Evolutionary conservation across 495 filamentous ascomycete genomes (phyloP).

Genomic region (Aspergillus heteromorphus): DNA sequence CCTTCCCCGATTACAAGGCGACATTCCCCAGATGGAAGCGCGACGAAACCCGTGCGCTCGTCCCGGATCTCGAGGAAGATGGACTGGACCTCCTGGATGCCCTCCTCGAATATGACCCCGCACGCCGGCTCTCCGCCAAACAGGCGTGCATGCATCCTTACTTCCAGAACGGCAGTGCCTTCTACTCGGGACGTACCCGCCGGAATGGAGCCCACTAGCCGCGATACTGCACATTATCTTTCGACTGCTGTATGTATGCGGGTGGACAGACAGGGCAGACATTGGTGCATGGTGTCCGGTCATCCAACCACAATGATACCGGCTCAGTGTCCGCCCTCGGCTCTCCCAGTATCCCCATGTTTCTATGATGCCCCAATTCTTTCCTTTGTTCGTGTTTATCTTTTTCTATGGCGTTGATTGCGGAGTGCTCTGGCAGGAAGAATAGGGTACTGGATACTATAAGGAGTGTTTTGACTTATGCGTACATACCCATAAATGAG

Average conservation of each 20-base stretch:
- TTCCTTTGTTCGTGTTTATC: conserved; percentile 7
- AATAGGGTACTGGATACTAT: conserved; percentile 30
- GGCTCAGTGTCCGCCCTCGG: background rate
- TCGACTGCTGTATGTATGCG: conserved; percentile 17
- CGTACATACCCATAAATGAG: conserved; percentile 14
- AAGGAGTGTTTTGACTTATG: conserved; percentile 18
- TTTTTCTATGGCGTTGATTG: conserved; percentile 34
- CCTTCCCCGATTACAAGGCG: conserved; percentile 94
- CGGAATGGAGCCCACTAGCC: conserved; percentile 39
- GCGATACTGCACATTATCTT: conserved; percentile 1
- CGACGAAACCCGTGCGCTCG: conserved; percentile 53
- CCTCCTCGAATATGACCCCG: conserved; percentile 92
- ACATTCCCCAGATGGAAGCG: conserved; percentile 96
- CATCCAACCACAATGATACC: background rate
- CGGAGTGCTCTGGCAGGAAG: conserved; percentile 33
- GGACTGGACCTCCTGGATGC: conserved; percentile 86
- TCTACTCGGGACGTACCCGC: conserved; percentile 44
- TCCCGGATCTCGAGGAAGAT: conserved; percentile 60
- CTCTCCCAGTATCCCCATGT: conserved; percentile 3
- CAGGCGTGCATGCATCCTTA: conserved; percentile 90
- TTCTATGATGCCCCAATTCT: background rate
- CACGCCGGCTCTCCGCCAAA: conserved; percentile 90
- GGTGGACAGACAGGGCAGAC: conserved; percentile 10
- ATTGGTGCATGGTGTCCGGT: background rate
- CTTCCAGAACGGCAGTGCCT: conserved; percentile 65